Evolutionary conservation across 2,329 filamentous ascomycete species (phyloP), one percentile per base, ranked within the genome.

Genomic region (Spiromastix sp.): DNA sequence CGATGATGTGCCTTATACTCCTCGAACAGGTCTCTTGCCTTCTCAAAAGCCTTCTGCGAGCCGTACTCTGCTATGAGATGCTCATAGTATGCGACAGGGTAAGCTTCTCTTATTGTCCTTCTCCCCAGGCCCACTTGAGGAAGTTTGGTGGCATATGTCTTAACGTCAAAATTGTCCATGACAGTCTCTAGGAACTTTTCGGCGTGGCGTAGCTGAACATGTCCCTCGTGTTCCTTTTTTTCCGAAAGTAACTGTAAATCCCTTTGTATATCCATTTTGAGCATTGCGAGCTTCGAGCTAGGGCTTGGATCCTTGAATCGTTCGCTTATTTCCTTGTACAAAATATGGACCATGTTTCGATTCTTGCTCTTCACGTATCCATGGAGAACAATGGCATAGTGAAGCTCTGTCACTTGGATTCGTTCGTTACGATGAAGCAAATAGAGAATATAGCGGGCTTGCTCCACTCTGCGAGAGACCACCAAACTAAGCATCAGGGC

Each of bases 401-500:
- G 66, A 22, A 63, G 55, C 29, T 64, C 52, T 1, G 55, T 63
- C 2, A 59, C 54, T 24, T 58, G 48, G 13, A 67, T 49, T n/a
- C 47, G 45, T 18, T 48, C 48, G 36, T 52, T 57, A 39, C 54
- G 46, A 38, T 64, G 59, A 36, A 66, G 52, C 5, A 48, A 49
- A 34, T 55, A 46, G 12, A 66, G 50, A 31, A 81, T 68, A 30
- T 65, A 65, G 38, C 64, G 68, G 3, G 78, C 77, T 31, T 67
- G 63, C 41, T 70, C 61, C 5, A 75, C 68, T 42, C 71, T 67
- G 33, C 66, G 63, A 30, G 68, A 55, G 38, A 71, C 57, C 6
- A 66, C 60, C 32, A 81, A 54, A 18, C 66, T 64, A 36, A 72
- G 67, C 66, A 82, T 77, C 26, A 81, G 54, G 32, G 74, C 70